Evolutionary conservation across 306 rosid genomes (phyloP).

Genomic region (Elaeagnus macrophylla): DNA sequence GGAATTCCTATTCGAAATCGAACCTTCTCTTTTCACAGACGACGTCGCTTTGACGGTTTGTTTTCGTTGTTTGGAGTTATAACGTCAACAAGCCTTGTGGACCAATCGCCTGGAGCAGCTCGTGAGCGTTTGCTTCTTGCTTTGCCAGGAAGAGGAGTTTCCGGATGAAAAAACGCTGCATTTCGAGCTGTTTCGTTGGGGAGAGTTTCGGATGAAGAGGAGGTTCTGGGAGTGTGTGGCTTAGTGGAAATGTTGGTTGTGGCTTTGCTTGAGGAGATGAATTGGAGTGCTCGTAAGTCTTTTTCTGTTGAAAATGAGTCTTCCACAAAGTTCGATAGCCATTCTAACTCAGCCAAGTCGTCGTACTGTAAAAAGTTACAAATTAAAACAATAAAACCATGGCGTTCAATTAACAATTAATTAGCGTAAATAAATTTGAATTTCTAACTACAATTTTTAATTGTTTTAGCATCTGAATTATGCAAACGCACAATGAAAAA

Average conservation of each 20-base stretch:
- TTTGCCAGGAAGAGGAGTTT: conserved; percentile 80
- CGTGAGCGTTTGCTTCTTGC: conserved; percentile 96
- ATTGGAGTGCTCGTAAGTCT: conserved; percentile 56
- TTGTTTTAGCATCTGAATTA: too few relatives aligned
- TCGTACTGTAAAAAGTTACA: conserved; percentile 43
- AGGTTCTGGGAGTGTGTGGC: conserved; percentile 64
- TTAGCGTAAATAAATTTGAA: too few relatives aligned
- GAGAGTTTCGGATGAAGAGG: conserved; percentile 64
- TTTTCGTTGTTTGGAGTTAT: conserved; percentile 12
- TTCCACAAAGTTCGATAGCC: conserved; percentile 93
- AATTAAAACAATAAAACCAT: background rate
- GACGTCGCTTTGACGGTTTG: conserved; percentile 13
- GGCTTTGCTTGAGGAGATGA: conserved; percentile 31
- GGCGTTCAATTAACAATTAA: too few relatives aligned
- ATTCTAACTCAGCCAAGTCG: conserved; percentile 85
- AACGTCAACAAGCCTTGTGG: conserved; percentile 86
- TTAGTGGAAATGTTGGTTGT: conserved; percentile 18
- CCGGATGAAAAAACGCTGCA: conserved; percentile 48
- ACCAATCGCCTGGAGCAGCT: conserved; percentile 90
- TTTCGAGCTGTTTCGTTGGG: conserved; percentile 23
- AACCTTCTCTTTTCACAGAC: conserved; percentile 33
- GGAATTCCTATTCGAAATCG: conserved; percentile 15
- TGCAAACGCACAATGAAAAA: too few relatives aligned
- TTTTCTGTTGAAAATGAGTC: conserved; percentile 78
- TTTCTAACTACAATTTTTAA: background rate